phyloP scores from a whole-genome alignment of 2,329 filamentous ascomycete genomes.

The Fusarium sp. region DNA sequence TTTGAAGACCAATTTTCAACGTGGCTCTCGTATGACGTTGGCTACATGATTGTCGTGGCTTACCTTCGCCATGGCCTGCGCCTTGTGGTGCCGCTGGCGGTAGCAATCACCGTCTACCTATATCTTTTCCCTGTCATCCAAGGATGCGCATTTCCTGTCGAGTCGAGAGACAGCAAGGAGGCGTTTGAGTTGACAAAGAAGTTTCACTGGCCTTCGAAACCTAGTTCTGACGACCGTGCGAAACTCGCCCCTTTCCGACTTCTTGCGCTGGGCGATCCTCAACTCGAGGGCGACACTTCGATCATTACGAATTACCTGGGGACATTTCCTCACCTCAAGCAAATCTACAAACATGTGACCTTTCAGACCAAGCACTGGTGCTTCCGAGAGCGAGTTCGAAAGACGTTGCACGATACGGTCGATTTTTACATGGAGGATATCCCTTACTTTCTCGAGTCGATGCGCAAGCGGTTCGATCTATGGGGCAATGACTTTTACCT shows the following conservation, averaged over 20 bases:
- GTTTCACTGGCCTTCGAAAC: constrained; percentile 53
- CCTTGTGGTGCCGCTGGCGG: constrained; percentile 65
- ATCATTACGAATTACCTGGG: constrained; percentile 67
- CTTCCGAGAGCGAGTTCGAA: constrained; percentile 61
- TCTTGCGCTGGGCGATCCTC: constrained; percentile 87
- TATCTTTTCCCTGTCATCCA: constrained; percentile 87
- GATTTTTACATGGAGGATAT: constrained; percentile 73
- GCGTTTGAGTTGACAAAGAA: constrained; percentile 51
- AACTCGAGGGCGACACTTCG: constrained; percentile 90
- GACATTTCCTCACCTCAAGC: constrained; percentile 62
- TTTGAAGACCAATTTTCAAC: constrained; percentile 2
- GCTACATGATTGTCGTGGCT: constrained; percentile 62
- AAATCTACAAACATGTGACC: constrained; percentile 56
- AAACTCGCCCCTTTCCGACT: constrained; percentile 78
- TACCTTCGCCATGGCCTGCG: constrained; percentile 65
- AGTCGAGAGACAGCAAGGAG: constrained; percentile 47
- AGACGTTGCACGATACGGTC: constrained; percentile 64
- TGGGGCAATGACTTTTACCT: constrained; percentile 95
- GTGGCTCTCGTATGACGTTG: constrained; percentile 48
- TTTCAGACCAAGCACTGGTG: constrained; percentile 56
- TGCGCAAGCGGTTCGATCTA: constrained; percentile 83
- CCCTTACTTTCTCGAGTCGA: constrained; percentile 68
- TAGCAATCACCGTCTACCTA: constrained; percentile 76
- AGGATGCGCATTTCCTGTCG: constrained; percentile 78
- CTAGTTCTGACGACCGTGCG: constrained; percentile 33